phyloP scores from a whole-genome alignment of 306 rosid species.

The Citrullus mucosospermus region DNA sequence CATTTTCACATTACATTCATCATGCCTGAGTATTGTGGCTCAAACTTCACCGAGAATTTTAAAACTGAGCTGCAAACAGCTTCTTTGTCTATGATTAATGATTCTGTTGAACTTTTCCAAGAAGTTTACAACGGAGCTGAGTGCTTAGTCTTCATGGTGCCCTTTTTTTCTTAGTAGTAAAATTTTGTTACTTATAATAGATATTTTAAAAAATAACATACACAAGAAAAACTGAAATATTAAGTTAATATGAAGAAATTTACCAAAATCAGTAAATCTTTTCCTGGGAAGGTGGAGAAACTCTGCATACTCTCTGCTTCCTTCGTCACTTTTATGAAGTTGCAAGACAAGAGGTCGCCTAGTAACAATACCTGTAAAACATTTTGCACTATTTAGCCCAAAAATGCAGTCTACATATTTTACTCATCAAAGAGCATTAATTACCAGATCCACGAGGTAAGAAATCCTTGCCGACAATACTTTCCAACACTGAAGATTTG shows the following conservation, averaged over 20 bases:
- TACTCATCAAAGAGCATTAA: not conserved
- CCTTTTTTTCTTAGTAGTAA: not conserved
- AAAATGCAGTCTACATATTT: not conserved
- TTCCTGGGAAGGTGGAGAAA: constrained; percentile 80
- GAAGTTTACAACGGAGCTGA: too few species aligned
- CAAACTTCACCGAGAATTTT: not conserved
- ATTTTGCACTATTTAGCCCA: not conserved
- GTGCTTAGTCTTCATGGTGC: not conserved
- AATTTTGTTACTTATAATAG: not conserved
- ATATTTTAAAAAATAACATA: not conserved
- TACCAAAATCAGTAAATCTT: constrained; percentile 70
- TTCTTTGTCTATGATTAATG: not conserved
- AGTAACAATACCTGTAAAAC: constrained; percentile 73
- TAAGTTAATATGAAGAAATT: not conserved
- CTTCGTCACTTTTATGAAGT: constrained; percentile 68
- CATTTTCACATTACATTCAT: not conserved
- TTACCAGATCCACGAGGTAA: constrained; percentile 97
- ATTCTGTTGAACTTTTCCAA: not conserved
- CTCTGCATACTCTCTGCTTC: constrained; percentile 85
- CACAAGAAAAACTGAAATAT: not conserved
- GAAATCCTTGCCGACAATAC: constrained; percentile 92
- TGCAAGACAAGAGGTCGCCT: constrained; percentile 87
- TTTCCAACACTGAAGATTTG: constrained; percentile 83
- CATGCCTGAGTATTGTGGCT: not conserved
- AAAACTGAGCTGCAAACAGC: not conserved